Evolutionary conservation across 1,139 yeast genomes (phyloP), one percentile per base, ranked within the genome.

Genomic region (Spathaspora sp.): DNA sequence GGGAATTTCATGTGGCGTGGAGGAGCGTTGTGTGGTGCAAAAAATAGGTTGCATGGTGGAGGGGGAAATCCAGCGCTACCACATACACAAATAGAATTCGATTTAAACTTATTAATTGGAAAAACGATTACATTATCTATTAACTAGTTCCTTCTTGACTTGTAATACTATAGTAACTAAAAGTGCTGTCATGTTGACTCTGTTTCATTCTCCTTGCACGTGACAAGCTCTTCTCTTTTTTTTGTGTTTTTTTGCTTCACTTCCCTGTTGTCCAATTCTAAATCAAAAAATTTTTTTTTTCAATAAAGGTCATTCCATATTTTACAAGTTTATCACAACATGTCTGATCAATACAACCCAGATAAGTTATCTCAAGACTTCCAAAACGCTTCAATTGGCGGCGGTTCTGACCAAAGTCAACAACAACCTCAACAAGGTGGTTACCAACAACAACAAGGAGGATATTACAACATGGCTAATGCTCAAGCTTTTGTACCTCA

Each of bases 351-450:
- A 47, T 67, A 68, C 61, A 74, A 68, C 56, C 73, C 74, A 52
- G 82, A 82, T 56, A 73, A 81, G 49, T 68, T 83, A 70, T 67
- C 80, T 45, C 74, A 80, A 54, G 81, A 80, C 59, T 67, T 84
- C 58, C 79, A 77, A 53, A 76, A 80, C 55, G 64, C 79, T 52
- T 68, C 75, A 41, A 53, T 74, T 50, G 66, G 61, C 34, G 63
- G 57, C 36, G 64, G 58, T 39, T 59, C 53, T 41, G 54, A 51
- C 33, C 56, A 50, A 39, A 52, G 52, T 29, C 59, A 53, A 42
- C 50, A 49, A 31, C 52, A 49, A 27, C 59, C 49, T 41, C 60
- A 52, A 44, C 57, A 53, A 45, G 31, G 31, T 27, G 31, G 31
- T 10, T 31, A 31, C 9, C 36, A 13, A n/a, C 36, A 31, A 31